Evolutionary conservation across 495 filamentous ascomycete genomes (phyloP).

Genomic region (Tuber indicum): DNA sequence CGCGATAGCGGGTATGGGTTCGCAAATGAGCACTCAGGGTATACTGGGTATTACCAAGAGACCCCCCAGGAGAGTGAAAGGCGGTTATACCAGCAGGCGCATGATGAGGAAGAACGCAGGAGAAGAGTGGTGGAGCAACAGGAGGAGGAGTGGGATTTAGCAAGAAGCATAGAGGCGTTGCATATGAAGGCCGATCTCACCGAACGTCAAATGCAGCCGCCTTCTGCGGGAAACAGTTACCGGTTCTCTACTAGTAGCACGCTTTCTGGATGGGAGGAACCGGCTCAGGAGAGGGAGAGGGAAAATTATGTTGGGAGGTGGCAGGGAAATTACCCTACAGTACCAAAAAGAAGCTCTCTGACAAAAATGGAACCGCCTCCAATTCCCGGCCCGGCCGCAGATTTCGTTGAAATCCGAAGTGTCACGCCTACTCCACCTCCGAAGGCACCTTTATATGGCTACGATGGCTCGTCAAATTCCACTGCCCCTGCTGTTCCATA

Average conservation of each 20-base stretch:
- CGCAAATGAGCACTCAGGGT: not conserved
- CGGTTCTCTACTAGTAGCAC: slow-evolving; percentile 42
- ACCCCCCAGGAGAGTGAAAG: not conserved
- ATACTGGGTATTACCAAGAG: not conserved
- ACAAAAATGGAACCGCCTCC: slow-evolving; percentile 29
- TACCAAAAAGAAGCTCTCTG: slow-evolving; percentile 46
- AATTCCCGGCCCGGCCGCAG: slow-evolving; percentile 12
- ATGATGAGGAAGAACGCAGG: slow-evolving; percentile 18
- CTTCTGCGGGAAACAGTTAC: slow-evolving; percentile 12
- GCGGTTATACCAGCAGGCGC: slow-evolving; percentile 3
- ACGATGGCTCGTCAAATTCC: slow-evolving; percentile 7
- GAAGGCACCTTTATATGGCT: slow-evolving; percentile 50
- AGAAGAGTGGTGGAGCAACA: slow-evolving; percentile 20
- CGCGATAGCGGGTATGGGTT: slow-evolving; percentile 21
- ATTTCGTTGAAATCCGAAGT: slow-evolving; percentile 31
- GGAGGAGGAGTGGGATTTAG: slow-evolving; percentile 31
- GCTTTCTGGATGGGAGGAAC: slow-evolving; percentile 57
- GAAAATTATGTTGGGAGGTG: slow-evolving; percentile 44
- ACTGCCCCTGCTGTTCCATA: not conserved
- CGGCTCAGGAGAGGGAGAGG: slow-evolving; percentile 34
- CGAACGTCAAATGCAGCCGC: slow-evolving; percentile 24
- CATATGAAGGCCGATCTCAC: slow-evolving; percentile 28
- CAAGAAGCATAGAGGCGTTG: slow-evolving; percentile 26
- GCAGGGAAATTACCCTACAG: slow-evolving; percentile 50
- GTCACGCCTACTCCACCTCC: slow-evolving; percentile 46